Percentiles rank a stretch among this genome's conserved stretches.
These are phyloP conservation scores for Entophlyctis luteolus DNA, from an alignment of 192 early-diverging fungal species.

Conservation along the genomic window DNA sequence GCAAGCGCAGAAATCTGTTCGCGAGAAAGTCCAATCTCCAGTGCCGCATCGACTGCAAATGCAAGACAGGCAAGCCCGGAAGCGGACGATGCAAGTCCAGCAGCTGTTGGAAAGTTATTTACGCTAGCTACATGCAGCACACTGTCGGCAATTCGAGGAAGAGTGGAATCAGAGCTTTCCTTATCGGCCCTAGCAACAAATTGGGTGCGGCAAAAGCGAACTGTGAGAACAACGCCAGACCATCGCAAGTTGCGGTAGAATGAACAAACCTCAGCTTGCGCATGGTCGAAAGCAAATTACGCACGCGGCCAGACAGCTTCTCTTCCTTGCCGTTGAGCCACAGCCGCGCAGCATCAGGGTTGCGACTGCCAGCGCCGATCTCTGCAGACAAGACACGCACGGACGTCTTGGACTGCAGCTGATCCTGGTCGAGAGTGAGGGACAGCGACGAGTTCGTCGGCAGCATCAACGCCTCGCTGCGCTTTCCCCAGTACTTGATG, in stretches of 20 bases:
- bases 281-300: constrained; percentile 77
- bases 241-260: too few species aligned
- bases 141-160: constrained; percentile 59
- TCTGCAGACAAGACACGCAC: constrained; percentile 53
- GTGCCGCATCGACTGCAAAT: constrained; percentile 59
- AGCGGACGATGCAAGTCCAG: constrained; percentile 94
- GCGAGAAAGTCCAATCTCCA: constrained; percentile 24
- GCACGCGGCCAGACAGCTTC: constrained; percentile 55
- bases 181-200: constrained; percentile 57
- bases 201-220: too few species aligned
- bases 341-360: constrained; percentile 67
- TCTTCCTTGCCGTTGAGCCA: constrained; percentile 97
- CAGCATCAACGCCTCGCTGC: constrained; percentile 81
- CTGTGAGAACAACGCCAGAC: too few species aligned
- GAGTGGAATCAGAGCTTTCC: constrained; percentile 27
- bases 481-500: constrained; percentile 99
- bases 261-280: constrained; percentile 51
- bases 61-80: constrained; percentile 93
- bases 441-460: constrained; percentile 98
- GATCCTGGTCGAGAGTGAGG: constrained; percentile 92
- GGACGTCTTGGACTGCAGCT: constrained; percentile 92
- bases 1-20: constrained; percentile 86
- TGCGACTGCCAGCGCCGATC: too few species aligned
- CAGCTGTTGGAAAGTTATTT: constrained; percentile 99
- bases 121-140: constrained; percentile 87